A percentile compares a stretch with the other conserved stretches of the same genome.
These are phyloP conservation scores for Panaeolus papilionaceus DNA, from an alignment of 768 basidiomycete species.

Conservation along the genomic window DNA sequence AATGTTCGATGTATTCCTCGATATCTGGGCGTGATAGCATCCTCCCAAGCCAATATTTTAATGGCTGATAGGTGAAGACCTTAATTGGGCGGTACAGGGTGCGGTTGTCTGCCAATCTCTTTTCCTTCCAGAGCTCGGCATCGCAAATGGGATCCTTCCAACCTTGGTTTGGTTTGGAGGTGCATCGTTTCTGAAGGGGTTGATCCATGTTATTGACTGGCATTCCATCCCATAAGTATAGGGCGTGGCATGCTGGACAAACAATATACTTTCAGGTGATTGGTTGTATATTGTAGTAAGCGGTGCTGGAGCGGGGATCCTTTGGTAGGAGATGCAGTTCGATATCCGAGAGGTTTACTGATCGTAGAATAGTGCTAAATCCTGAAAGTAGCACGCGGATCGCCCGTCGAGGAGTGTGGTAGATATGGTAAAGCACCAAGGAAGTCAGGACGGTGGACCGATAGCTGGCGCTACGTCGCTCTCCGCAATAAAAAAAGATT, in stretches of 20 bases:
- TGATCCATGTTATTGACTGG: too few relatives aligned
- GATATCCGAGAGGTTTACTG: neutral
- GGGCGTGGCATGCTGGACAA: neutral
- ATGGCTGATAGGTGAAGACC: slow-evolving; percentile 17
- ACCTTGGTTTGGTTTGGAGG: neutral
- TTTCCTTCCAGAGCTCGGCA: neutral
- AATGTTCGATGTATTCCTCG: slow-evolving; percentile 28
- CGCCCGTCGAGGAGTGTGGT: neutral
- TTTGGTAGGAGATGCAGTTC: neutral
- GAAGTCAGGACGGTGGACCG: neutral
- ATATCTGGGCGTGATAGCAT: slow-evolving; percentile 33
- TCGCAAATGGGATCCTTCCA: neutral
- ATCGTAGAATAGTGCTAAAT: neutral
- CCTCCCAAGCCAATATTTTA: slow-evolving; percentile 34
- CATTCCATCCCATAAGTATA: neutral
- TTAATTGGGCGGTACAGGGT: neutral
- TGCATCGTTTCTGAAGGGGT: neutral
- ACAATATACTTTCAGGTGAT: neutral
- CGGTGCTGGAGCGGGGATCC: neutral
- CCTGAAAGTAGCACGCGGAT: neutral
- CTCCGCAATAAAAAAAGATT: neutral
- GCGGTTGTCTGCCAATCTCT: neutral
- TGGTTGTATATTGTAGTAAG: neutral
- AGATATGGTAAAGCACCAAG: neutral
- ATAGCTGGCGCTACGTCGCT: neutral